These are phyloP conservation scores for Penicillium soppii DNA, from an alignment of 495 filamentous ascomycete species.

Conservation along the genomic window DNA sequence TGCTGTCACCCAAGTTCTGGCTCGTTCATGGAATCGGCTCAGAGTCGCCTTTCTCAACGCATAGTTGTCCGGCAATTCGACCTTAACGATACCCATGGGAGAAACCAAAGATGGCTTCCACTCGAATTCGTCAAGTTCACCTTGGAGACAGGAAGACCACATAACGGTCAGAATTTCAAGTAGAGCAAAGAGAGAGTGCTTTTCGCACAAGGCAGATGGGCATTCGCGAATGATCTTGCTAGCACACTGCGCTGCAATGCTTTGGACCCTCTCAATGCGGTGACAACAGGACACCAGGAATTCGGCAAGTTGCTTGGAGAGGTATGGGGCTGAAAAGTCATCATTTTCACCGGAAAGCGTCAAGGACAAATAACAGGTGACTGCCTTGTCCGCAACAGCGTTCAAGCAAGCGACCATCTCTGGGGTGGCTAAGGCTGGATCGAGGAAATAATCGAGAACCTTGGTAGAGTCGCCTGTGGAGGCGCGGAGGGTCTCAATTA, in stretches of 20 bases:
- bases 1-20: constrained; percentile 73
- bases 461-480: constrained; percentile 83
- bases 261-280: constrained; percentile 83
- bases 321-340: constrained; percentile 75
- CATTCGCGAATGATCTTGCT: constrained; percentile 80
- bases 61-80: constrained; percentile 93
- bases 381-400: constrained; percentile 70
- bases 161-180: constrained; percentile 88
- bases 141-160: constrained; percentile 92
- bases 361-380: constrained; percentile 70
- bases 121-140: constrained; percentile 90
- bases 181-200: constrained; percentile 84
- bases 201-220: constrained; percentile 87
- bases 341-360: constrained; percentile 68
- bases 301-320: constrained; percentile 81
- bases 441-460: constrained; percentile 84
- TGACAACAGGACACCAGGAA: constrained; percentile 90
- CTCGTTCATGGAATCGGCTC: constrained; percentile 70
- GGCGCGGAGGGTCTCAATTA: constrained; percentile 82
- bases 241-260: constrained; percentile 74
- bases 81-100: constrained; percentile 65
- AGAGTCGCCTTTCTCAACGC: constrained; percentile 73
- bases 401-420: constrained; percentile 86
- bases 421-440: constrained; percentile 75
- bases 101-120: constrained; percentile 80